phyloP scores from a whole-genome alignment of 2,329 filamentous ascomycete genomes.

The Curvularia sp. region DNA sequence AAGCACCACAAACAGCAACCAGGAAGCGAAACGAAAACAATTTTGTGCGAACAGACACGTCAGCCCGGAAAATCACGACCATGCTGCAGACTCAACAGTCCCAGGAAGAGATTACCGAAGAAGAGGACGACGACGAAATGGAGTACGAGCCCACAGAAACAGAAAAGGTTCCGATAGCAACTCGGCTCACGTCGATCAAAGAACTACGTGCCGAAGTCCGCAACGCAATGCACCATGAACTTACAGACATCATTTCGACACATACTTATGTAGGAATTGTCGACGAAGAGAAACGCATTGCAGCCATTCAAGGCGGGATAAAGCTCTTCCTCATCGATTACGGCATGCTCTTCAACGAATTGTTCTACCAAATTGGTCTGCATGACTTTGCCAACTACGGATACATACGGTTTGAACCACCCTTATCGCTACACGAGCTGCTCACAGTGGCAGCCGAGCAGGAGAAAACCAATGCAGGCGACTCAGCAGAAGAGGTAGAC shows the following conservation, averaged over 20 bases:
- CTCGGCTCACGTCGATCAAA: slow-evolving; percentile 83
- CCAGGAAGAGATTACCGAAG: slow-evolving; percentile 35
- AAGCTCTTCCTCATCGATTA: slow-evolving; percentile 95
- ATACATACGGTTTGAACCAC: slow-evolving; percentile 76
- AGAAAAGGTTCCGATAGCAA: slow-evolving; percentile 72
- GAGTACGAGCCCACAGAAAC: slow-evolving; percentile 76
- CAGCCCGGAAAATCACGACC: slow-evolving; percentile 90
- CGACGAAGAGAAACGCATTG: slow-evolving; percentile 83
- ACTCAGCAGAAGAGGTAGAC: slow-evolving; percentile 63
- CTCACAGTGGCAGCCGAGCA: slow-evolving; percentile 75
- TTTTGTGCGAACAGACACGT: slow-evolving; percentile 87
- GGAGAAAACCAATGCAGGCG: slow-evolving; percentile 63
- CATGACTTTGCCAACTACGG: slow-evolving; percentile 98
- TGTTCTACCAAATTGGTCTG: slow-evolving; percentile 93
- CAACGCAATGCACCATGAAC: slow-evolving; percentile 78
- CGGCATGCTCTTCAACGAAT: slow-evolving; percentile 81
- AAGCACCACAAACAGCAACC: slow-evolving; percentile 35
- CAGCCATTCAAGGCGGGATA: slow-evolving; percentile 90
- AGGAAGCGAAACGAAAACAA: slow-evolving; percentile 77
- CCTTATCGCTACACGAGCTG: slow-evolving; percentile 73
- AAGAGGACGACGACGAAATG: slow-evolving; percentile 56
- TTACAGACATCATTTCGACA: slow-evolving; percentile 85
- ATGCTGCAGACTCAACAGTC: slow-evolving; percentile 75
- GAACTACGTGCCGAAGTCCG: slow-evolving; percentile 82
- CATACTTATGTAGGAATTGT: slow-evolving; percentile 95